Evolutionary conservation across 2,329 filamentous ascomycete species (phyloP), one percentile per base, ranked within the genome.

Genomic region (Aspergillus pseudoglaucus): DNA sequence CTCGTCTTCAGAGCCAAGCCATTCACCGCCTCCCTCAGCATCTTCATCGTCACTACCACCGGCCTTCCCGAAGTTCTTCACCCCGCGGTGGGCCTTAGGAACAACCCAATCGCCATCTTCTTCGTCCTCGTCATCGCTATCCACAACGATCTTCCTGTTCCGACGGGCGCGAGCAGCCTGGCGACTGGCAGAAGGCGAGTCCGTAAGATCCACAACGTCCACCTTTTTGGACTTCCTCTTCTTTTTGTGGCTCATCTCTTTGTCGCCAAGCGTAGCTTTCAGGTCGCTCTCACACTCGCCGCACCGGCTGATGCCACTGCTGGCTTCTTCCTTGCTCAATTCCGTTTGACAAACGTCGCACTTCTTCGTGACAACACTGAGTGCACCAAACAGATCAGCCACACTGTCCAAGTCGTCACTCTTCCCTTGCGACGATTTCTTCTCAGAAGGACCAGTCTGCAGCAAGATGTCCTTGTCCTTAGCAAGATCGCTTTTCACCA

Each of bases 21-120:
- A 88, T 48, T 94, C 87, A 18, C 89, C 90, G 3, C 85, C 88
- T 2, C 89, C 89, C 63, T 95, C 90, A 2, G 86, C 88, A 62
- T 95, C 82, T 65, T 95, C 89, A 53, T 95, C 88, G 45, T 89
- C 86, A n/a, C 82, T 80, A 3, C 87, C 88, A n/a, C 88, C 89
- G 40, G 87, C 86, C 62, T 84, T 86, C 42, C 87, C 88, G 14
- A 90, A 75, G n/a, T 75, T 73, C 3, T 83, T 62, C 1, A 75
- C 62, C 0, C 77, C 75, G 40, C 79, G 82, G 60, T 93, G 75
- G 8, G 80, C 75, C 48, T 86, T 83, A 0, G 82, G 78, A 3
- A 90, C 87, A 38, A 95, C 74, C 90, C 90, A 95, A 57, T 87
- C 85, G 10, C 81, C 88, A 48, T 87, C 82, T 9, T 70, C 72